These are phyloP conservation scores for Leptodontidium sp. DNA, from an alignment of 2,329 filamentous ascomycete genomes.

Conservation along the genomic window DNA sequence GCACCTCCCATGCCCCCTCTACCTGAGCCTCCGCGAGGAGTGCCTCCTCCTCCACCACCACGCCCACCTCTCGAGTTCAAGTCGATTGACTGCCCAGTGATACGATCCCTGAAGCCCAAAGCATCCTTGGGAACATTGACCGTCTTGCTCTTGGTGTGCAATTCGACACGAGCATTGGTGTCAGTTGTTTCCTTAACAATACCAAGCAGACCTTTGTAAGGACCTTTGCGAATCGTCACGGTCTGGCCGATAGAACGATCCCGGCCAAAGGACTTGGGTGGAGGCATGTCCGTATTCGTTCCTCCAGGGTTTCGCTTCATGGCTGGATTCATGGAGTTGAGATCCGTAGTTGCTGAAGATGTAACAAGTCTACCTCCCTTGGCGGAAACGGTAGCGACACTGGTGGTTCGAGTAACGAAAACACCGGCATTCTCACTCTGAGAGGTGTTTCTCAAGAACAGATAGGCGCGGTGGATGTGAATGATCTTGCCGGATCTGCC, in stretches of 20 bases:
- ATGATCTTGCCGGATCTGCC: constrained; percentile 87
- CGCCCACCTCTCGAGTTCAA: constrained; percentile 61
- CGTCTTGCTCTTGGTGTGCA: constrained; percentile 94
- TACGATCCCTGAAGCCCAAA: constrained; percentile 84
- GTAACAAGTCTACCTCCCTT: constrained; percentile 84
- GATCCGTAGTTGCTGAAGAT: constrained; percentile 72
- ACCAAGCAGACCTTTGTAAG: constrained; percentile 90
- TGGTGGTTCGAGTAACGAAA: constrained; percentile 85
- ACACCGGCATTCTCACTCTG: constrained; percentile 88
- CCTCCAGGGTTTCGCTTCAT: constrained; percentile 73
- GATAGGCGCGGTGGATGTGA: constrained; percentile 91
- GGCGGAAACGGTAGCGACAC: constrained; percentile 90
- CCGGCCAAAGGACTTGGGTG: constrained; percentile 77
- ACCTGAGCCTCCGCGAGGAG: constrained; percentile 39
- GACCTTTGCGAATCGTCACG: constrained; percentile 85
- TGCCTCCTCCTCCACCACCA: constrained; percentile 56
- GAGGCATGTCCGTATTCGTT: constrained; percentile 62
- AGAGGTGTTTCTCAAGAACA: constrained; percentile 87
- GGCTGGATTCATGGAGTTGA: constrained; percentile 92
- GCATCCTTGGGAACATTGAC: constrained; percentile 84
- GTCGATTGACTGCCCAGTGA: constrained; percentile 81
- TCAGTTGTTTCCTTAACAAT: constrained; percentile 97
- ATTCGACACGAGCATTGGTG: constrained; percentile 83
- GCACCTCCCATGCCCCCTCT: constrained; percentile 54
- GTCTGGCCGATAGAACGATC: constrained; percentile 91